Evolutionary conservation across 2,329 filamentous ascomycete genomes (phyloP).

Genomic region (Cercospora canescens): DNA sequence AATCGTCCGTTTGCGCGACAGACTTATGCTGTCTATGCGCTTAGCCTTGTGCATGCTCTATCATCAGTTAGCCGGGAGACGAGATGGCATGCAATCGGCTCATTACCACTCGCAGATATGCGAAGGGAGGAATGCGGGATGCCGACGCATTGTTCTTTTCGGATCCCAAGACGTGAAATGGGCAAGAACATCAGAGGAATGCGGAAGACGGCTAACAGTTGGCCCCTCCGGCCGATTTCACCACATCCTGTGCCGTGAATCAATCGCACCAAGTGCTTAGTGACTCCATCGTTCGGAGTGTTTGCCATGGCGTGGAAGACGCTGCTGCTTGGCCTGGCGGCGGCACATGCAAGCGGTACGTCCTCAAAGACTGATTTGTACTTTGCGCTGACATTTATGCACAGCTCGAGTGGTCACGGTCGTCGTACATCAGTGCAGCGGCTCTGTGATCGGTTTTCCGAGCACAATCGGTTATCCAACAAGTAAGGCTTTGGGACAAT

Average conservation of each 20-base stretch:
- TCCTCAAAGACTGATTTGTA: neutral
- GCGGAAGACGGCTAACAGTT: neutral
- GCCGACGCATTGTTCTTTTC: neutral
- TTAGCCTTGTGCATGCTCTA: neutral
- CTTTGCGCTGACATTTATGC: neutral
- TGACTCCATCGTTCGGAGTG: neutral
- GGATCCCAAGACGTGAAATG: too few relatives aligned
- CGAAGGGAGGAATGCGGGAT: neutral
- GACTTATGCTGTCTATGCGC: too few relatives aligned
- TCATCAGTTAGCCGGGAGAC: neutral
- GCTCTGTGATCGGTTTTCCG: slow-evolving; percentile 14
- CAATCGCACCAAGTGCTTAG: neutral
- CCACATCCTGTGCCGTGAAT: too few relatives aligned
- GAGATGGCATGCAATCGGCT: neutral
- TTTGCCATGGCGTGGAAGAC: slow-evolving; percentile 8
- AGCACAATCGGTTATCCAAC: slow-evolving; percentile 16
- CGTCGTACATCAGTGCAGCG: slow-evolving; percentile 15
- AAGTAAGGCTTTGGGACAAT: neutral
- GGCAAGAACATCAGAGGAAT: neutral
- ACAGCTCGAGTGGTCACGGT: slow-evolving; percentile 21
- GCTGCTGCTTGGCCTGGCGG: slow-evolving; percentile 13
- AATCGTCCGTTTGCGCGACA: too few relatives aligned
- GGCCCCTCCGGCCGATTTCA: neutral
- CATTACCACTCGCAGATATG: neutral
- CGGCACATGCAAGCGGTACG: slow-evolving; percentile 8